Base-by-base conservation (phyloP, 2,329 filamentous ascomycete species). In the Cladosporium sp. region DNA sequence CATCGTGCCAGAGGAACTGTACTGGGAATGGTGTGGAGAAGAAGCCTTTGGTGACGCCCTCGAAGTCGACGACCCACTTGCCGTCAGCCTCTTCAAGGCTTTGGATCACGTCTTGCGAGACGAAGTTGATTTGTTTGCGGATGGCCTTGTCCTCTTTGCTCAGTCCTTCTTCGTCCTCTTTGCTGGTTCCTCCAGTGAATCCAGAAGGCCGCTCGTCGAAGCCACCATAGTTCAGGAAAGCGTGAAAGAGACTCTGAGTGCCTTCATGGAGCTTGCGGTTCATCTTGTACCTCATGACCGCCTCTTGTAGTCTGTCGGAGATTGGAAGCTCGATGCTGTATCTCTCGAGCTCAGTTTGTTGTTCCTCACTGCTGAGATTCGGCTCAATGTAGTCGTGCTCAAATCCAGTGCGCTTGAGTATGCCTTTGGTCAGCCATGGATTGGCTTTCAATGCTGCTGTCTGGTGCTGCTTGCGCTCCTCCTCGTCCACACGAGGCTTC, bases 171-270 rank as follows among this genome's bases (percentile, higher is more conserved):
- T 69, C 47, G 10, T 74, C 68, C 52, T 70, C 67, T 49, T 73
- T 69, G 21, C 52, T 67, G 28, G 70, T 58, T n/a, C 71, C 71
- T 14, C 87, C 86, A 11, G 80, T 86, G 72, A 93, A 96, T 75
- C 84, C 82, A 64, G 86, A 87, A 2, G 79, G 82, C 0, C 81
- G 78, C 8, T 84, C 81, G 52, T 92, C 88, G 49, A 99, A 85
- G 4, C 95, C 94, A 2, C 95, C 95, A 54, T 94, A 90, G 41
- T 87, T 84, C 66, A 98, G 86, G 74, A 95, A 97, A 69, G 91
- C 91, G 73, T 87, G 84, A 78, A 99, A 95, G 38, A 93, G 80
- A 21, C 84, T 81, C 4, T 82, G 77, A 28, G 88, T 87, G 4
- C 87, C 82, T 14, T 82, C 77, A 66, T 90, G 86, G 66, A 97